phyloP scores from a whole-genome alignment of 305 asterid species.

The Andrographis paniculata region DNA sequence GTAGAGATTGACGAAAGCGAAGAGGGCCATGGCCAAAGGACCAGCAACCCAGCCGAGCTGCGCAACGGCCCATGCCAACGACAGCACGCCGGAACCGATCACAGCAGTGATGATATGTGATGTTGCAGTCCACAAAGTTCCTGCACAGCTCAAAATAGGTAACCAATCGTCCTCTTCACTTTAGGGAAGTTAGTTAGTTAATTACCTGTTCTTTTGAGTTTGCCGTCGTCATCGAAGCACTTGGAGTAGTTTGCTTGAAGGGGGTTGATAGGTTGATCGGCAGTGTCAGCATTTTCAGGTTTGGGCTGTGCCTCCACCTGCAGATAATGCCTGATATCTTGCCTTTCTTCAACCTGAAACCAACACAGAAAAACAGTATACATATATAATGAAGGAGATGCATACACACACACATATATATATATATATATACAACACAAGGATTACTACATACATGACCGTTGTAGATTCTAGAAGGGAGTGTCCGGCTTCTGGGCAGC shows the following conservation, averaged over 20 bases:
- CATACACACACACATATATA: too few species aligned
- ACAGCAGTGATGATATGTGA: constrained; percentile 38
- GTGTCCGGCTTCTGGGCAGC: neutral
- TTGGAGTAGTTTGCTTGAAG: constrained; percentile 15
- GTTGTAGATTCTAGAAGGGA: neutral
- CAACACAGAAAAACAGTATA: too few species aligned
- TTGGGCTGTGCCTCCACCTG: neutral
- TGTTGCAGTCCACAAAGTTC: constrained; percentile 32
- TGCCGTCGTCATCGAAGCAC: constrained; percentile 29
- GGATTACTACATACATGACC: too few species aligned
- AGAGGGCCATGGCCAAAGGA: constrained; percentile 24
- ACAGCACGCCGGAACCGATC: constrained; percentile 38
- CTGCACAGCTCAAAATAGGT: constrained; percentile 17
- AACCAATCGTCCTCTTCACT: neutral
- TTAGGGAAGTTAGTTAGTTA: neutral
- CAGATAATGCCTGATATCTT: neutral
- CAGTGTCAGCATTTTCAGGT: neutral
- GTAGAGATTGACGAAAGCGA: constrained; percentile 24
- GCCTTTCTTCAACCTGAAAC: neutral
- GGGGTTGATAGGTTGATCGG: neutral
- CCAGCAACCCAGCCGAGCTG: constrained; percentile 44
- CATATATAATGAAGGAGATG: too few species aligned
- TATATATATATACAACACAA: too few species aligned
- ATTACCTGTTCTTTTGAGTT: constrained; percentile 24
- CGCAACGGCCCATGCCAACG: constrained; percentile 39